Evolutionary conservation across 768 basidiomycete species (phyloP), one percentile per base, ranked within the genome.

Genomic region (Tylopilus plumbeoviolaceoides): DNA sequence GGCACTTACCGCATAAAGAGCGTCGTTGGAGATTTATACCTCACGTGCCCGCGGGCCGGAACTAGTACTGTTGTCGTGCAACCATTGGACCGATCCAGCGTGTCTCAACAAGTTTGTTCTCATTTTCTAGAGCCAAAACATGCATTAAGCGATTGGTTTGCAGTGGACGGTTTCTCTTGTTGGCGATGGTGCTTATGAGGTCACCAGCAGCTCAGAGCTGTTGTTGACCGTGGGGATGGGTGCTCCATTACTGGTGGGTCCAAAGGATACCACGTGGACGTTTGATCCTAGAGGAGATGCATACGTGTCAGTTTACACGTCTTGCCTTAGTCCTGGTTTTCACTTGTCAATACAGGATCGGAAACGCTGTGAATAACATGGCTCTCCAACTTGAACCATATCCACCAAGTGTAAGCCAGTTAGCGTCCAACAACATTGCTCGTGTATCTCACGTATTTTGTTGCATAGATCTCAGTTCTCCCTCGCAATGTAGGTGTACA

Each of bases 401-500:
- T 23, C 3, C 10, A 11, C 18, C 1, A 12, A 17, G 2, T 5
- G 56, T 57, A 43, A 47, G 57, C 9, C 9, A 10, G 20, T 38
- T 38, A 4, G 9, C 38, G 30, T 38, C 28, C 11, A 9, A 3
- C n/a, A 12, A 4, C 5, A 5, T 15, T 5, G 27, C 21, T 20
- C 1, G 7, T 9, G 18, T n/a, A 12, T 12, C 12, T 47, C 18
- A 44, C n/a, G 21, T 47, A 3, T 41, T 6, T n/a, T 7, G 27
- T 12, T n/a, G 2, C 18, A 14, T 4, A 38, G 50, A n/a, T 51
- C 31, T 30, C 20, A 6, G 44, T 40, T n/a, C 20, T 17, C 7
- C 28, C n/a, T 43, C 48, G 56, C 17, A 15, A 50, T 15, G 57
- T 55, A 48, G 11, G 54, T n/a, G 17, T 38, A n/a, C 6, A 35